Conservation (phyloP, 345 rosid genomes). For the Garcia nutans region DNA sequence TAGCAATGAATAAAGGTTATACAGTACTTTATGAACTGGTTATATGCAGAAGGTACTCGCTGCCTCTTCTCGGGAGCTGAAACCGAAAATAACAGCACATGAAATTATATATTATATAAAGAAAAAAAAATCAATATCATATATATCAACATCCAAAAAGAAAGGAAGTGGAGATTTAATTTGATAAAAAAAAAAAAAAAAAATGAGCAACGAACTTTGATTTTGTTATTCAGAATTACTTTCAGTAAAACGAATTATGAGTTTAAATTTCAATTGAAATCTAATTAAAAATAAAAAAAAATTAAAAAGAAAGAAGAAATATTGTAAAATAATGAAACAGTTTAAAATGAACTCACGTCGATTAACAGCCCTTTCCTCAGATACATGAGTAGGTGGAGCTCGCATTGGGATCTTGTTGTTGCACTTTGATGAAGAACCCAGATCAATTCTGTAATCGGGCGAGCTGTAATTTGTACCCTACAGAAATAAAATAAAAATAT, state of each 20-base stretch:
- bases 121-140: neutral
- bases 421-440: slow-evolving; percentile 66
- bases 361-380: slow-evolving; percentile 59
- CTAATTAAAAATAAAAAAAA: neutral
- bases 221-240: too few relatives aligned
- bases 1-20: neutral
- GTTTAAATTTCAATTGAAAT: too few relatives aligned
- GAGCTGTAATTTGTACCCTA: slow-evolving; percentile 43
- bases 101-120: neutral
- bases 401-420: slow-evolving; percentile 52
- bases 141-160: neutral
- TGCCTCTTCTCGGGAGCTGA: slow-evolving; percentile 98
- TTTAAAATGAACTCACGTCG: slow-evolving; percentile 53
- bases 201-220: neutral
- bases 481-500: neutral
- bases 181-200: neutral
- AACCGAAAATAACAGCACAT: slow-evolving; percentile 28
- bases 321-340: too few relatives aligned
- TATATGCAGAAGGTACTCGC: slow-evolving; percentile 97
- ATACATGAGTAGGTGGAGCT: slow-evolving; percentile 26
- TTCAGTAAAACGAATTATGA: too few relatives aligned
- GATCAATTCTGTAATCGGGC: slow-evolving; percentile 50
- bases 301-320: neutral
- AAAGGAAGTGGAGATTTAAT: neutral
- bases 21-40: slow-evolving; percentile 89